Evolutionary conservation across 345 rosid species (phyloP).

Genomic region (Geranium rotundifolium): DNA sequence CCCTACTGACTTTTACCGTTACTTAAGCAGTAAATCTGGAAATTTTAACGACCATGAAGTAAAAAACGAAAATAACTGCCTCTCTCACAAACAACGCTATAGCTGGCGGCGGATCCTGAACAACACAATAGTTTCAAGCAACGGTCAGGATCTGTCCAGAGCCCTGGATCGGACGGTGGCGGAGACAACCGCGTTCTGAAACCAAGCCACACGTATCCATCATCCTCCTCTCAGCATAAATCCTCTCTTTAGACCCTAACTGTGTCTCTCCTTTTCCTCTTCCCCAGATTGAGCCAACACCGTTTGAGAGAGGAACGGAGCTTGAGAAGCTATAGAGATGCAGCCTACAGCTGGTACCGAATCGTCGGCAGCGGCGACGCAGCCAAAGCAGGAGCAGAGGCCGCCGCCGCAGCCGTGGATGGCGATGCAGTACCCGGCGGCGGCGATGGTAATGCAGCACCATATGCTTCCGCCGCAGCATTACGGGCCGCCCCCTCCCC

Average conservation of each 20-base stretch:
- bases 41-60: not conserved
- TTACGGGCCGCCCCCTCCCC: constrained; percentile 40
- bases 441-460: constrained; percentile 81
- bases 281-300: not conserved
- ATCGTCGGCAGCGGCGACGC: constrained; percentile 10
- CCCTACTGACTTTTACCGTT: no score
- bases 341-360: constrained; percentile 1
- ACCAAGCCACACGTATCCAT: constrained; percentile 12
- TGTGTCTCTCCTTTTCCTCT: constrained; percentile 4
- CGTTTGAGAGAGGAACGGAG: not conserved
- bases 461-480: constrained; percentile 62
- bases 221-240: not conserved
- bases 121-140: not conserved
- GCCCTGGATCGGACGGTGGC: constrained; percentile 17
- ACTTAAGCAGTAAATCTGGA: not conserved
- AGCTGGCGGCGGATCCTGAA: not conserved
- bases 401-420: constrained; percentile 47
- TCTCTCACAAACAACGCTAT: not conserved
- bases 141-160: constrained; percentile 19
- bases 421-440: constrained; percentile 66
- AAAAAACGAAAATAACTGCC: not conserved
- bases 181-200: constrained; percentile 22
- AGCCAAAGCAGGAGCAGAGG: constrained; percentile 23
- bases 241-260: constrained; percentile 18
- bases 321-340: not conserved